These are phyloP conservation scores for Apiospora aurea DNA, from an alignment of 2,329 filamentous ascomycete species.

Conservation along the genomic window DNA sequence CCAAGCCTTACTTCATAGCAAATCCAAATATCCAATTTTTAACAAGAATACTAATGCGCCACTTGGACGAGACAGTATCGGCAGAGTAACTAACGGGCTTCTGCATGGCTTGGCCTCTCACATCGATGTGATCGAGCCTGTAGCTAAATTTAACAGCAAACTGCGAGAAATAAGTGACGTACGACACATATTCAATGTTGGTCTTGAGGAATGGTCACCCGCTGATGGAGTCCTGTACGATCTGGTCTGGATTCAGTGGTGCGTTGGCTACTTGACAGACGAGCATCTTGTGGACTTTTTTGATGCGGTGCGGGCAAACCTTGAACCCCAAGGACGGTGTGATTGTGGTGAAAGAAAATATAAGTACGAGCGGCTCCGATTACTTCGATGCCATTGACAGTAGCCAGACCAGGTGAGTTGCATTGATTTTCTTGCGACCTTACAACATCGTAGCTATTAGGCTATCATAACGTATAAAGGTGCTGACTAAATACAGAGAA, in stretches of 20 bases:
- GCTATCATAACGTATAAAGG: too few species aligned
- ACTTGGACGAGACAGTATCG: slow-evolving; percentile 77
- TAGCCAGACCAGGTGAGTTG: slow-evolving; percentile 79
- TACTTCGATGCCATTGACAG: slow-evolving; percentile 79
- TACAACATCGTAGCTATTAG: too few species aligned
- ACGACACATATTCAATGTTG: slow-evolving; percentile 71
- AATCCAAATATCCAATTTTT: too few species aligned
- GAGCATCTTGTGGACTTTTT: slow-evolving; percentile 71
- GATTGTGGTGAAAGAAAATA: slow-evolving; percentile 84
- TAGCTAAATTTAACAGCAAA: slow-evolving; percentile 77
- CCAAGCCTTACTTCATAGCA: too few species aligned
- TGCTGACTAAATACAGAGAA: too few species aligned
- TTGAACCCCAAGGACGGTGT: slow-evolving; percentile 52
- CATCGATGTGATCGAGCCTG: slow-evolving; percentile 87
- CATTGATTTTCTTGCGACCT: too few species aligned
- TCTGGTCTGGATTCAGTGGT: slow-evolving; percentile 92
- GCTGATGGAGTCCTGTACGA: slow-evolving; percentile 67
- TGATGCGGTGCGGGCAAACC: slow-evolving; percentile 64
- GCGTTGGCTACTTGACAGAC: slow-evolving; percentile 82
- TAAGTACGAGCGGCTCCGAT: slow-evolving; percentile 65
- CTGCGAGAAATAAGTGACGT: slow-evolving; percentile 65
- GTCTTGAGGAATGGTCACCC: slow-evolving; percentile 74
- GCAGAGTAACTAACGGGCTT: slow-evolving; percentile 80
- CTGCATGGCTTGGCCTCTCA: slow-evolving; percentile 72
- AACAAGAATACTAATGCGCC: too few species aligned